A percentile compares a stretch with the other conserved stretches of the same genome.
Evolutionary conservation across 1,139 yeast genomes (phyloP).

Genomic region (Blastobotrys aristatus): DNA sequence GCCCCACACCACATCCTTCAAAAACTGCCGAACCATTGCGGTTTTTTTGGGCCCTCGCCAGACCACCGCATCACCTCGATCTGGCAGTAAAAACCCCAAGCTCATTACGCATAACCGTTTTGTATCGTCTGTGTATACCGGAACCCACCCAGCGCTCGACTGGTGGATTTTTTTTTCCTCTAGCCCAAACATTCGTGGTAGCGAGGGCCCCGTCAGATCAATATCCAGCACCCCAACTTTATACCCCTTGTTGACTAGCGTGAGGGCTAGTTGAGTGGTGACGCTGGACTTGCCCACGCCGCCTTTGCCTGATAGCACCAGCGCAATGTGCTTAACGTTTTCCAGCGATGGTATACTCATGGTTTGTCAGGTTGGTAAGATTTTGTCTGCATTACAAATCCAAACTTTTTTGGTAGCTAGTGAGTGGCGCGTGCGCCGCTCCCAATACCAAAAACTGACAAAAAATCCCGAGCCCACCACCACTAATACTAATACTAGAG

Average conservation of each 20-base stretch:
- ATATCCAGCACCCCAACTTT: slow-evolving; percentile 92
- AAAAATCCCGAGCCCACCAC: not conserved
- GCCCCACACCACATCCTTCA: slow-evolving; percentile 91
- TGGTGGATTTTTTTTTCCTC: slow-evolving; percentile 79
- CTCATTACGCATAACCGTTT: slow-evolving; percentile 59
- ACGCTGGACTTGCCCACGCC: slow-evolving; percentile 97
- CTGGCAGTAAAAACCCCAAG: slow-evolving; percentile 79
- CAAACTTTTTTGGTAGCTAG: not conserved
- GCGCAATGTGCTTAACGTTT: slow-evolving; percentile 67
- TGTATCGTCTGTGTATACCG: slow-evolving; percentile 51
- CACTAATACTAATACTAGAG: not conserved
- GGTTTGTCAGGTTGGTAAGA: not conserved
- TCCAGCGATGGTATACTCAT: slow-evolving; percentile 42
- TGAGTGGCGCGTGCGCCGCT: no score
- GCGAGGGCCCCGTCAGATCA: slow-evolving; percentile 94
- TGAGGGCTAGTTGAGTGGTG: slow-evolving; percentile 84
- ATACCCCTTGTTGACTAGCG: slow-evolving; percentile 62
- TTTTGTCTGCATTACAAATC: not conserved
- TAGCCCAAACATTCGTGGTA: slow-evolving; percentile 94
- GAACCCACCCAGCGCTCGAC: slow-evolving; percentile 84
- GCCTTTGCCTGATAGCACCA: slow-evolving; percentile 91
- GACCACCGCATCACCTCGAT: slow-evolving; percentile 85
- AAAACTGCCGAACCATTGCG: slow-evolving; percentile 92
- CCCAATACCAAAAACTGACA: no score
- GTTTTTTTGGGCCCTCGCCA: slow-evolving; percentile 99